These are phyloP conservation scores for Acanthamoeba royreba DNA, from an alignment of 208 protist genomes.

Conservation along the genomic window DNA sequence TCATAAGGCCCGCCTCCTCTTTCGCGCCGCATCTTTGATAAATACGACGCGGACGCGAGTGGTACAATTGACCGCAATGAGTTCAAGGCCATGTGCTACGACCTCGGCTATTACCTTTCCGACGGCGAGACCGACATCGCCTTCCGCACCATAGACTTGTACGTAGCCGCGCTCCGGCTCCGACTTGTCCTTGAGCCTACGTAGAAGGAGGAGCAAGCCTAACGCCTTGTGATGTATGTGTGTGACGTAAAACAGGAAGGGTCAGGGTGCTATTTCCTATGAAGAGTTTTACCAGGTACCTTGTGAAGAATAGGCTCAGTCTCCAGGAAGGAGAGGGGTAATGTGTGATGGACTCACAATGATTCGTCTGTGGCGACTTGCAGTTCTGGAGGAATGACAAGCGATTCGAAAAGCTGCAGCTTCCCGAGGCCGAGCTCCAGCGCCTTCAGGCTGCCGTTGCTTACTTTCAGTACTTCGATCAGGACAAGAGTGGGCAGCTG, in stretches of 20 bases:
- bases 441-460: neutral
- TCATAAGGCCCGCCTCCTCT: neutral
- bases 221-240: neutral
- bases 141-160: constrained; percentile 9
- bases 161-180: neutral
- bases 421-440: neutral
- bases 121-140: neutral
- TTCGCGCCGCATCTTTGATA: neutral
- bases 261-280: neutral
- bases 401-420: neutral
- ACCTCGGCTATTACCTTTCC: neutral
- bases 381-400: neutral
- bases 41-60: constrained; percentile 22
- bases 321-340: no score
- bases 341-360: neutral
- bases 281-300: neutral
- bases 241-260: neutral
- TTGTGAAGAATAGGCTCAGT: neutral
- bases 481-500: neutral
- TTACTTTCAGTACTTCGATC: constrained; percentile 30
- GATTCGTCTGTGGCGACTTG: neutral
- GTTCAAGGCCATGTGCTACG: constrained; percentile 20
- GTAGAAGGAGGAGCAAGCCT: neutral
- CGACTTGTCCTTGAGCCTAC: neutral
- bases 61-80: neutral